Base-by-base conservation (phyloP, 352 stramenopile genomes). In the Pythium brachiatum region DNA sequence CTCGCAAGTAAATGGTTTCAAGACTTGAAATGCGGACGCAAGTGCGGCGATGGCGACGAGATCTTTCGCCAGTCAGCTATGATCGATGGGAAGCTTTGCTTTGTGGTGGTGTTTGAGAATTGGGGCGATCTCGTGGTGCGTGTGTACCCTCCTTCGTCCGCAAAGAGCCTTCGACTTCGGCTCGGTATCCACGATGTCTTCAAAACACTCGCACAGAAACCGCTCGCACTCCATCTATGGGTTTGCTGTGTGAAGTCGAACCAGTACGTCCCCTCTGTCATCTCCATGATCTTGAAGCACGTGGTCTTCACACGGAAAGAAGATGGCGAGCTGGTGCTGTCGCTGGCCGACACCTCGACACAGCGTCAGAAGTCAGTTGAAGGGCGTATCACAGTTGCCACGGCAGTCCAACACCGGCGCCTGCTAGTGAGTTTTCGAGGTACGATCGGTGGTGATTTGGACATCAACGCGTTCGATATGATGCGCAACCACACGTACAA, bases 181-280 rank as follows among this genome's bases (percentile, higher is more conserved):
- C 38, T 90, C 3, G 7, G 54, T 2, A 53, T 94, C 13, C n/a
- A 38, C 25, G 43, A 76, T 41, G 57, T 76, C 0, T 79, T 90
- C 15, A 36, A 64, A 16, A 13, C 82, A 5, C 67, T 71, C 83
- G 16, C 56, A 51, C 38, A 55, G 7, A 26, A 81, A 80, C 60
- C 85, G 61, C 11, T 57, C 74, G 7, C 83, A 36, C 64, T 94
- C 31, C 74, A 76, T 5, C 72, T 92, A 3, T 94, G 81, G 82
- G 43, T 91, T 15, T 73, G 57, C 15, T 90, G 76, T 21, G 78
- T 94, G 9, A 89, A 88, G 41, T 83, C 79, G 0, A 92, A 94
- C 57, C 78, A 68, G 1, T 94, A 94, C 53, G 34, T 57, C 0
- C 20, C 77, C n/a, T 26, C 65, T 1, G n/a, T 89, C 4, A 71